These are phyloP conservation scores for Collariella sp. DNA, from an alignment of 495 filamentous ascomycete genomes.

Conservation along the genomic window DNA sequence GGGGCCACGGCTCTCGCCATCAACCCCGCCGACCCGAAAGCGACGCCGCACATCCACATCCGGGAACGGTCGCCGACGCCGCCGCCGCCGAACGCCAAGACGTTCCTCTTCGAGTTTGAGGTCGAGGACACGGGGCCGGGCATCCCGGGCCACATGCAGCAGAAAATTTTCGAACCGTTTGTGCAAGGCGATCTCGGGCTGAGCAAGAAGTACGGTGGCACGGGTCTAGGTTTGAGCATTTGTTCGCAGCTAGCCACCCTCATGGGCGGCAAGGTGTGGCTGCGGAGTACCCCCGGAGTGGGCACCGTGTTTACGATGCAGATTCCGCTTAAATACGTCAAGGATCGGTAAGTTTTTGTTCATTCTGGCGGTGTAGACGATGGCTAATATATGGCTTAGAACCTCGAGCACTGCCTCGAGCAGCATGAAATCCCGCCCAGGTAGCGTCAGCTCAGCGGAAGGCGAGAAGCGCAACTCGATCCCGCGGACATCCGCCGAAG, in stretches of 20 bases:
- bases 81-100: slow-evolving; percentile 49
- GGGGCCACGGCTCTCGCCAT: slow-evolving; percentile 46
- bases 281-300: slow-evolving; percentile 63
- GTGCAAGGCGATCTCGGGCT: slow-evolving; percentile 84
- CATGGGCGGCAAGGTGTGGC: slow-evolving; percentile 68
- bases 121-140: slow-evolving; percentile 86
- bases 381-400: slow-evolving; percentile 32
- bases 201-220: slow-evolving; percentile 84
- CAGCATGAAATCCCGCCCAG: slow-evolving; percentile 57
- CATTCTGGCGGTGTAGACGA: neutral
- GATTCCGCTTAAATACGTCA: slow-evolving; percentile 72
- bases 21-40: slow-evolving; percentile 50
- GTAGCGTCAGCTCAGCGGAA: slow-evolving; percentile 70
- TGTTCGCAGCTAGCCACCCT: slow-evolving; percentile 74
- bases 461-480: slow-evolving; percentile 40
- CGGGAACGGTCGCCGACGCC: slow-evolving; percentile 53
- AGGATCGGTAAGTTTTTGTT: slow-evolving; percentile 46
- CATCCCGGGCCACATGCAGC: slow-evolving; percentile 67
- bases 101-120: slow-evolving; percentile 70
- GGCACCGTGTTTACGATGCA: slow-evolving; percentile 78
- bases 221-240: slow-evolving; percentile 84
- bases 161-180: slow-evolving; percentile 87
- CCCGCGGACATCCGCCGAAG: slow-evolving; percentile 24
- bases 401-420: slow-evolving; percentile 40
- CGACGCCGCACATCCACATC: slow-evolving; percentile 38